A percentile compares a stretch with the other conserved stretches of the same genome.
Conservation (phyloP, 768 basidiomycete genomes). For the Filobasidium floriforme region DNA sequence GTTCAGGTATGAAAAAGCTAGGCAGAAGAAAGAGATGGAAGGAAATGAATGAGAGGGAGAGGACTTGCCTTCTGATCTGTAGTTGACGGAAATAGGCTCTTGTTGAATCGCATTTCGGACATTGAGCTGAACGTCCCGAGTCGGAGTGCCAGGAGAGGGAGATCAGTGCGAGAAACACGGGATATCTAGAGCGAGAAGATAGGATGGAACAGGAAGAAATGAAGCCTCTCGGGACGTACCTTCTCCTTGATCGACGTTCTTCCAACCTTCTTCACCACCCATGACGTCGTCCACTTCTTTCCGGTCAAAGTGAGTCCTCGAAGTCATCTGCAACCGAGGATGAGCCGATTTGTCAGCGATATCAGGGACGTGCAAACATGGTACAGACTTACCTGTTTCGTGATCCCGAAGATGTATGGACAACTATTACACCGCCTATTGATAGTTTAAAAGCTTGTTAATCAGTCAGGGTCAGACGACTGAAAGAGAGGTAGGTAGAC, state of each 20-base stretch:
- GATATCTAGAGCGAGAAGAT: too few relatives aligned
- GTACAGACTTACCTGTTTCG: conserved; percentile 58
- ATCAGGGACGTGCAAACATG: not conserved
- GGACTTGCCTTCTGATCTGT: conserved; percentile 66
- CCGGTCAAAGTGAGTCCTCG: conserved; percentile 71
- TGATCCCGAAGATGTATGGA: conserved; percentile 89
- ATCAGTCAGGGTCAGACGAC: not conserved
- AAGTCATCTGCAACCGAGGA: conserved; percentile 69
- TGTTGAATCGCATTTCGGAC: conserved; percentile 72
- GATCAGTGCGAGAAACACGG: too few relatives aligned
- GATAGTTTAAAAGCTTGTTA: conserved; percentile 12
- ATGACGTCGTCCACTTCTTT: conserved; percentile 93
- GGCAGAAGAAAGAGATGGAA: too few relatives aligned
- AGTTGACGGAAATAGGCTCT: conserved; percentile 91
- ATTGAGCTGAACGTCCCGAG: conserved; percentile 46
- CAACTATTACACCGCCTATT: conserved; percentile 91
- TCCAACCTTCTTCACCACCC: conserved; percentile 89
- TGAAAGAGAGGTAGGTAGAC: conserved; percentile 14
- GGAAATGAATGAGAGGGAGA: too few relatives aligned
- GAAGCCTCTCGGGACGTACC: conserved; percentile 57
- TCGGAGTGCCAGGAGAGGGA: too few relatives aligned
- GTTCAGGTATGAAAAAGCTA: too few relatives aligned
- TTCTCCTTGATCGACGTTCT: conserved; percentile 78
- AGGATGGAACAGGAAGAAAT: not conserved
- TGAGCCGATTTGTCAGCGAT: not conserved